phyloP scores from a whole-genome alignment of 2,329 filamentous ascomycete genomes.

The Mycosphaerella sp. region DNA sequence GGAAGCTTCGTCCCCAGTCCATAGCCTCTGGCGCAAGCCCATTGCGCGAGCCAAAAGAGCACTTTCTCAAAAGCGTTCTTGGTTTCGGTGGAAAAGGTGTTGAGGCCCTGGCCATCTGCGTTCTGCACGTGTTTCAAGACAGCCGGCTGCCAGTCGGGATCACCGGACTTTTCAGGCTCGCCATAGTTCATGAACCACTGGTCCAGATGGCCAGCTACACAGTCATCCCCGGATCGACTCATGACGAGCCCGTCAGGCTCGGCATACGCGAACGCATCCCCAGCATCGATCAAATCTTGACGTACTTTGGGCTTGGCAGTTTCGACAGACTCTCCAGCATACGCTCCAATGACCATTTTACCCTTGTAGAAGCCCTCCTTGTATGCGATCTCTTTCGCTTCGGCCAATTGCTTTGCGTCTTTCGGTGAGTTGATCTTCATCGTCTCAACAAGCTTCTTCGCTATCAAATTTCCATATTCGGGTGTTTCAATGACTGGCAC shows the following conservation, averaged over 20 bases:
- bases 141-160: conserved; percentile 67
- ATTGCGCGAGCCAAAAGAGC: conserved; percentile 87
- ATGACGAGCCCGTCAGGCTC: conserved; percentile 89
- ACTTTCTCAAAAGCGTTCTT: conserved; percentile 68
- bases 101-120: conserved; percentile 60
- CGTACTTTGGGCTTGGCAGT: conserved; percentile 80
- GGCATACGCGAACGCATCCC: conserved; percentile 82
- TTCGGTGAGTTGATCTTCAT: conserved; percentile 97
- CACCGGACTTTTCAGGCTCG: conserved; percentile 56
- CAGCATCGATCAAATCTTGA: conserved; percentile 66
- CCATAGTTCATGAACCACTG: conserved; percentile 99
- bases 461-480: conserved; percentile 76
- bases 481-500: conserved; percentile 85
- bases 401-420: conserved; percentile 79
- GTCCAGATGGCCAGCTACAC: conserved; percentile 85
- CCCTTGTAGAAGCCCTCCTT: conserved; percentile 98
- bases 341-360: conserved; percentile 79
- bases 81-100: conserved; percentile 64
- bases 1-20: conserved; percentile 90
- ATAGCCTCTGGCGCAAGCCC: conserved; percentile 88
- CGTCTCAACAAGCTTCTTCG: conserved; percentile 77
- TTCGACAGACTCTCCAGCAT: conserved; percentile 79
- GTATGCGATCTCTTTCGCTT: conserved; percentile 95
- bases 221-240: conserved; percentile 84
- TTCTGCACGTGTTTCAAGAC: conserved; percentile 67